Conservation (phyloP, 1,284 basidiomycete species). For the Athelia sp. region DNA sequence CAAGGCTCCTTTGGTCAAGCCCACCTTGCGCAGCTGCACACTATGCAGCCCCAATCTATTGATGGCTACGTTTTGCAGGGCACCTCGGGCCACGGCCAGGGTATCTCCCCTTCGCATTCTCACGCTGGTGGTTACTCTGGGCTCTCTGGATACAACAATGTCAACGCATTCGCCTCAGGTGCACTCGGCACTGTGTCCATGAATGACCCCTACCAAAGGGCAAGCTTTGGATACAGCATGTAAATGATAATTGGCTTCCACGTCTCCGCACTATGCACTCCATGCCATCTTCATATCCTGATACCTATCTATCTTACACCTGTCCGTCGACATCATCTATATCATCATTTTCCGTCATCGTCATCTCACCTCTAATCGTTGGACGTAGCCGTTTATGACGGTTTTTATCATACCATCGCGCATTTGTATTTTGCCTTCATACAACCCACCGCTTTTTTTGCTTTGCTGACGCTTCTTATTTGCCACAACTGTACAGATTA, state of each 20-base stretch:
- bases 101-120: constrained; percentile 48
- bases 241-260: constrained; percentile 32
- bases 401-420: constrained; percentile 41
- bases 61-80: constrained; percentile 76
- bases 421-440: constrained; percentile 68
- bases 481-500: constrained; percentile 58
- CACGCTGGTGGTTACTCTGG: constrained; percentile 52
- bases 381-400: constrained; percentile 23
- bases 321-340: constrained; percentile 26
- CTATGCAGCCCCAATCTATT: constrained; percentile 60
- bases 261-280: constrained; percentile 3
- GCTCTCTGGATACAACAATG: constrained; percentile 43
- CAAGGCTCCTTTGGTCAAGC: constrained; percentile 33
- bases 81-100: constrained; percentile 56
- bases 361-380: constrained; percentile 11
- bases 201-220: constrained; percentile 71
- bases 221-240: constrained; percentile 74
- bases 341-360: constrained; percentile 24
- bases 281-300: background rate
- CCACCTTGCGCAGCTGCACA: constrained; percentile 51
- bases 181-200: constrained; percentile 45
- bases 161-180: constrained; percentile 53
- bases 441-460: constrained; percentile 45
- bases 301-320: constrained; percentile 23
- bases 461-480: constrained; percentile 43